These are phyloP conservation scores for Aureobasidium vineae DNA, from an alignment of 2,329 filamentous ascomycete genomes.

Conservation along the genomic window DNA sequence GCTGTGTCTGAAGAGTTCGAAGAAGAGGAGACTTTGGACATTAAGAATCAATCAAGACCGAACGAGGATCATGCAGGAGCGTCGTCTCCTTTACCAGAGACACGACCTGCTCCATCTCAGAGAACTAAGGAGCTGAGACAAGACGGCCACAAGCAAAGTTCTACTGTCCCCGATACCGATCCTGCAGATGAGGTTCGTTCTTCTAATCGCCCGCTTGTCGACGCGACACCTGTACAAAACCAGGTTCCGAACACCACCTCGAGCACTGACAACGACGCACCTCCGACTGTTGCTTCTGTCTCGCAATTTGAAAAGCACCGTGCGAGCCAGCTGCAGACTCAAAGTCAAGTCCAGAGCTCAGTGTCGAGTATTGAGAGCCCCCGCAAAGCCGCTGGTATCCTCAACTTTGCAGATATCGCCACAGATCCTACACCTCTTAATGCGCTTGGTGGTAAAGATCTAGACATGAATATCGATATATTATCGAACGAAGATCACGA, in stretches of 20 bases:
- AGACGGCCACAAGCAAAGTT: conserved; percentile 4
- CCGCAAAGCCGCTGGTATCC: conserved; percentile 35
- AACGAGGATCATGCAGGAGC: background rate
- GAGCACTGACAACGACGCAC: background rate
- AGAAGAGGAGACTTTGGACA: background rate
- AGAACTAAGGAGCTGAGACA: background rate
- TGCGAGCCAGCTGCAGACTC: conserved; percentile 30
- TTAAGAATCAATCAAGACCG: background rate
- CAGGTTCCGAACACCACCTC: background rate
- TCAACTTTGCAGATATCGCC: conserved; percentile 37
- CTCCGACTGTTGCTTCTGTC: conserved; percentile 26
- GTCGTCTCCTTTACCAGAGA: conserved; percentile 27
- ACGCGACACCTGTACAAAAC: conserved; percentile 23
- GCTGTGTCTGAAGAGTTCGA: conserved; percentile 1
- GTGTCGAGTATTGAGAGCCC: conserved; percentile 35
- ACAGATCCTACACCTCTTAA: conserved; percentile 32
- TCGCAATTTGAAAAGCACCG: conserved; percentile 31
- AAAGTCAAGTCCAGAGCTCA: conserved; percentile 17
- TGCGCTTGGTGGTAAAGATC: conserved; percentile 32
- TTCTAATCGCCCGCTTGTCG: conserved; percentile 11
- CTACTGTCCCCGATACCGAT: conserved; percentile 37
- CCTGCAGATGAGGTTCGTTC: conserved; percentile 22
- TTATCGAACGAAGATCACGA: conserved; percentile 42
- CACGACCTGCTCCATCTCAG: background rate
- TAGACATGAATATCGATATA: conserved; percentile 38